Evolutionary conservation across 768 basidiomycete species (phyloP).

Genomic region (Megacollybia marginata): DNA sequence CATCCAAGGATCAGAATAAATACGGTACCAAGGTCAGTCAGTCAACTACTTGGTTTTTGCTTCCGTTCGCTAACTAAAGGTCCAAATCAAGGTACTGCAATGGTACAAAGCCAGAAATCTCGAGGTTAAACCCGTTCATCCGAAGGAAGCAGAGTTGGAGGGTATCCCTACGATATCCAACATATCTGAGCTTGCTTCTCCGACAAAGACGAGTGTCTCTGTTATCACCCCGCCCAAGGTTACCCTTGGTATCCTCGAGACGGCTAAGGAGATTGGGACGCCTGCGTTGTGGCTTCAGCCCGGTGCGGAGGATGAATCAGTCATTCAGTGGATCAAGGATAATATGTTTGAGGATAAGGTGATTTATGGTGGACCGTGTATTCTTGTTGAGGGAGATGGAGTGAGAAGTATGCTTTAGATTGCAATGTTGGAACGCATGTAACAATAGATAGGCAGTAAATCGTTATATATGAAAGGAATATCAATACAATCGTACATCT

Average conservation of each 20-base stretch:
- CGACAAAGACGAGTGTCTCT: slow-evolving; percentile 65
- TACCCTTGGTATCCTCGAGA: slow-evolving; percentile 59
- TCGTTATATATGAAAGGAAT: no score
- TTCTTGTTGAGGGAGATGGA: slow-evolving; percentile 70
- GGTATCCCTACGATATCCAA: slow-evolving; percentile 49
- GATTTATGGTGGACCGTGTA: slow-evolving; percentile 79
- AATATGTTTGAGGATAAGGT: slow-evolving; percentile 59
- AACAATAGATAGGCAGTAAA: no score
- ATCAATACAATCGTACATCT: no score
- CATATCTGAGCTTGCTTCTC: slow-evolving; percentile 49
- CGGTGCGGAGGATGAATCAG: slow-evolving; percentile 66
- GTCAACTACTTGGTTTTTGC: not conserved
- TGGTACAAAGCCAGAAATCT: slow-evolving; percentile 64
- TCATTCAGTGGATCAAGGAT: slow-evolving; percentile 57
- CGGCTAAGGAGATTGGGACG: slow-evolving; percentile 62
- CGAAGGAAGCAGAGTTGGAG: slow-evolving; percentile 68
- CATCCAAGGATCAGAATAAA: slow-evolving; percentile 73
- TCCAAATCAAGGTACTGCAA: slow-evolving; percentile 51
- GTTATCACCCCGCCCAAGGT: slow-evolving; percentile 78
- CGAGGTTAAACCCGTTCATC: slow-evolving; percentile 68
- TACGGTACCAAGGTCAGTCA: slow-evolving; percentile 62
- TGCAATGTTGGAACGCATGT: no score
- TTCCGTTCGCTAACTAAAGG: not conserved
- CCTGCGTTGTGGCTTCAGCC: slow-evolving; percentile 87
- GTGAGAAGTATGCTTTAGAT: slow-evolving; percentile 26